These are phyloP conservation scores for Coemansia sp. DNA, from an alignment of 192 early-diverging fungal species.

Conservation along the genomic window DNA sequence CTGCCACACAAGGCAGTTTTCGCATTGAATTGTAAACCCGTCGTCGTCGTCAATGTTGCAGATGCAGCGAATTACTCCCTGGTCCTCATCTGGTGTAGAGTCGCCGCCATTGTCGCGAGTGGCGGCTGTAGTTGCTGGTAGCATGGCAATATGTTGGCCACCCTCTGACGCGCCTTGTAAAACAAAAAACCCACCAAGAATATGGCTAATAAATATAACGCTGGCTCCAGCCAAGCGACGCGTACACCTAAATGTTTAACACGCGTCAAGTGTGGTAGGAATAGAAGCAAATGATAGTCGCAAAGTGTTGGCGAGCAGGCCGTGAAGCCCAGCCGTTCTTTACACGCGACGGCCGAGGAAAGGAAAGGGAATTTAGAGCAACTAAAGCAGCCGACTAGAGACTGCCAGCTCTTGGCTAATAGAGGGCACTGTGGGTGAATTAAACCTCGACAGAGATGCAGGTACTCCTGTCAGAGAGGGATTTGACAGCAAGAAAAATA, in stretches of 20 bases:
- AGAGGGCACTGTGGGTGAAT: not conserved
- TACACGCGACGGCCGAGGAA: not conserved
- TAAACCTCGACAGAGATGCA: not conserved
- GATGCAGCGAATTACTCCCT: slow-evolving; percentile 93
- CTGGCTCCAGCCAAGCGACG: not conserved
- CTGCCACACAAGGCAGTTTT: slow-evolving; percentile 93
- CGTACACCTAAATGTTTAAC: not conserved
- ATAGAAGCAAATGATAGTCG: not conserved
- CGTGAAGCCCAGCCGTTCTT: not conserved
- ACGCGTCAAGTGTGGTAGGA: not conserved
- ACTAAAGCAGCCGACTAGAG: not conserved
- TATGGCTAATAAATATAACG: not conserved
- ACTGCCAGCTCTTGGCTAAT: not conserved
- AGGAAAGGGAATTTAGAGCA: not conserved
- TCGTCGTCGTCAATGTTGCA: slow-evolving; percentile 90
- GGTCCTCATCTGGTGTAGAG: slow-evolving; percentile 64
- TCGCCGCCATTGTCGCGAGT: slow-evolving; percentile 35
- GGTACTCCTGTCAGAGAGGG: not conserved
- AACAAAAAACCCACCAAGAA: not conserved
- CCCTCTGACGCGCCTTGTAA: not conserved
- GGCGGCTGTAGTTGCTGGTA: slow-evolving; percentile 19
- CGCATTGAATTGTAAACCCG: slow-evolving; percentile 97
- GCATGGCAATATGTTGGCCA: slow-evolving; percentile 16
- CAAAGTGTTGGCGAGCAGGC: not conserved
- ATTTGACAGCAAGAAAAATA: not conserved